Percentiles rank a stretch among this genome's conserved stretches.
Evolutionary conservation across 2,329 filamentous ascomycete genomes (phyloP).

Genomic region (Phialocephala sp.): DNA sequence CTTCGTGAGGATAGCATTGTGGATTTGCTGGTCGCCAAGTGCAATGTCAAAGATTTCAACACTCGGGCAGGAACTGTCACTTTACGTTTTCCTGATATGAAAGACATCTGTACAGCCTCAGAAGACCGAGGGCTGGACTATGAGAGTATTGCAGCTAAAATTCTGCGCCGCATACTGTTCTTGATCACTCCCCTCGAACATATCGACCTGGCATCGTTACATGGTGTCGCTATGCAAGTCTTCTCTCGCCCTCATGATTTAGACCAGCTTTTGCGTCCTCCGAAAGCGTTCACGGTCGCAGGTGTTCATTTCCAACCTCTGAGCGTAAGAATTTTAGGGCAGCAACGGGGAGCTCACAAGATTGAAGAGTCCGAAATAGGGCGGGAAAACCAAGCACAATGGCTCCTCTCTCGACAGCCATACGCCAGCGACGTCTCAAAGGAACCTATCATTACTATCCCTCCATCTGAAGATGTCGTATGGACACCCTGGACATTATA

Average conservation of each 20-base stretch:
- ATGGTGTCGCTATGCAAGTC: slow-evolving; percentile 46
- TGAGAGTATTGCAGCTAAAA: slow-evolving; percentile 46
- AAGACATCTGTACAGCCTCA: background rate
- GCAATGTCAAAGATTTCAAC: slow-evolving; percentile 45
- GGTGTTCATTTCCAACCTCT: slow-evolving; percentile 34
- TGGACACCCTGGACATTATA: slow-evolving; percentile 46
- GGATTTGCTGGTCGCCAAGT: slow-evolving; percentile 56
- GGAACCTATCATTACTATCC: background rate
- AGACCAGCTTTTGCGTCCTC: background rate
- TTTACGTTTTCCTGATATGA: slow-evolving; percentile 29
- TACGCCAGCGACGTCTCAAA: background rate
- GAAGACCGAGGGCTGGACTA: background rate
- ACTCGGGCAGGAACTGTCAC: slow-evolving; percentile 44
- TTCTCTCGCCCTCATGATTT: slow-evolving; percentile 45
- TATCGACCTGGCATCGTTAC: slow-evolving; percentile 50
- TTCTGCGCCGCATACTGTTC: slow-evolving; percentile 54
- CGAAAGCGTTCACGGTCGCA: slow-evolving; percentile 30
- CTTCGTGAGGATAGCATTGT: slow-evolving; percentile 56
- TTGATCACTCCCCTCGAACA: slow-evolving; percentile 51
- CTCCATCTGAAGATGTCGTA: background rate
- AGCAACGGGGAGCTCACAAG: background rate
- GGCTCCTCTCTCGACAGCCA: slow-evolving; percentile 38
- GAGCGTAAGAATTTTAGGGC: background rate
- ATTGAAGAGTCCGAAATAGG: background rate
- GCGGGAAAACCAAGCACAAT: slow-evolving; percentile 12